Evolutionary conservation across 2,329 filamentous ascomycete species (phyloP), one percentile per base, ranked within the genome.

Genomic region (Chaetomiaceae sp.): DNA sequence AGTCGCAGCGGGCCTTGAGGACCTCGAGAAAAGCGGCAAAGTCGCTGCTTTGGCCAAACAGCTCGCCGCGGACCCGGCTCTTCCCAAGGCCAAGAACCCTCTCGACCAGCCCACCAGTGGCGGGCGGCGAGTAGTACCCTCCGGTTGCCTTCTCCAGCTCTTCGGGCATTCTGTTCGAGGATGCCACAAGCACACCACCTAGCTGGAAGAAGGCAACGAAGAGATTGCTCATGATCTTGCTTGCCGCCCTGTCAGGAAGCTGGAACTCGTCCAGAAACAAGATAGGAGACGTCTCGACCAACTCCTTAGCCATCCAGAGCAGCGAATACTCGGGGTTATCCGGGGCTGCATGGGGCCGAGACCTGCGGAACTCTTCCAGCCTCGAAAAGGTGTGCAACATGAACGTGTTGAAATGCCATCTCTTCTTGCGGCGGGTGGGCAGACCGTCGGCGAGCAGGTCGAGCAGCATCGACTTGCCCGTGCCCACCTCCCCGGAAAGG

Each of bases 361-460:
- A 61, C 53, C 72, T 74, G 62, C 88, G 76, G 40, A 88, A 77
- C 12, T 77, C 72, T 62, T 92, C 89, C 1, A 94, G 74, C 47
- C 84, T 83, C 1, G 87, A 85, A 43, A 91, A 77, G 0, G 82
- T 84, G 60, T 91, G 84, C 8, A 92, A 74, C 87, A 94, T 94
- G 63, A 94, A 94, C 0, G 87, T 90, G 66, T 89, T 90, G 70
- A 91, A 94, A 65, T 92, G 89, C 83, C 86, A 91, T 55, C 88
- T 75, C 61, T 79, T 76, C 72, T 92, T 92, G 63, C 83, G 84
- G 40, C 77, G 73, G 15, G 83, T 90, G 1, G 89, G 89, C 4
- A 94, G 71, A 47, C 85, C 87, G 47, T 90, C 85, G 14, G 87
- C 87, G n/a, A 94, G 81, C 0, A 94, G 72, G 63, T 92, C 88